Evolutionary conservation across 805 yeast genomes (phyloP).

Genomic region (Starmerella sirachaensis): DNA sequence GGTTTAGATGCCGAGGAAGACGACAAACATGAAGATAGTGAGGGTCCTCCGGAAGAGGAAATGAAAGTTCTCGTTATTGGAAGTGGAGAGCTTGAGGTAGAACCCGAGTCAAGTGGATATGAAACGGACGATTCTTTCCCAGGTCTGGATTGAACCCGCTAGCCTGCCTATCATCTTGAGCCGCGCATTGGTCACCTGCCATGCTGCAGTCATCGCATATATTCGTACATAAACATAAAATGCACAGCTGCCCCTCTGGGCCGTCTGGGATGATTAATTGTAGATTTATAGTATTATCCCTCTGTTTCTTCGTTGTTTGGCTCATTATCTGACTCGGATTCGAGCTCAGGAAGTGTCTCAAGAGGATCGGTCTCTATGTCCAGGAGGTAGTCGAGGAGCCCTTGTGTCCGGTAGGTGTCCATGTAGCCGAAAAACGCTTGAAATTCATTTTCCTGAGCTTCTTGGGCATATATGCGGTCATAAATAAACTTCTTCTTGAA

Average conservation of each 20-base stretch:
- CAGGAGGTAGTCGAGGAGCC: constrained; percentile 44
- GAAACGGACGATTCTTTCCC: constrained; percentile 11
- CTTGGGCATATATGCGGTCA: constrained; percentile 85
- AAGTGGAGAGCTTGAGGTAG: constrained; percentile 21
- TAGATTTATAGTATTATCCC: neutral
- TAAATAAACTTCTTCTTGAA: constrained; percentile 83
- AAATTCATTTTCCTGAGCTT: constrained; percentile 73
- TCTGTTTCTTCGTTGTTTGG: constrained; percentile 9
- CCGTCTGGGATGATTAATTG: no score
- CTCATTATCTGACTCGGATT: constrained; percentile 27
- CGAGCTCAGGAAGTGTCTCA: constrained; percentile 18
- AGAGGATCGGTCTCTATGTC: constrained; percentile 22
- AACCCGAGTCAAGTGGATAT: constrained; percentile 12
- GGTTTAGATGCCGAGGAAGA: constrained; percentile 19
- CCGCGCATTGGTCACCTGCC: no score
- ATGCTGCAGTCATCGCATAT: no score
- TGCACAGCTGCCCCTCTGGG: no score
- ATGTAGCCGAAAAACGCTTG: constrained; percentile 85
- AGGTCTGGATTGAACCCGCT: no score
- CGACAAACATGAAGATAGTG: constrained; percentile 30
- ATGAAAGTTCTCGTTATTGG: constrained; percentile 19
- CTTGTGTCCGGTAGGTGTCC: constrained; percentile 64
- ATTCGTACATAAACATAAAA: no score
- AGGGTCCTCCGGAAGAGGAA: constrained; percentile 18
- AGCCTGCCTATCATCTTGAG: no score